Base-by-base conservation (phyloP, 2,329 filamentous ascomycete genomes). In the Nigrograna mackinnonii region DNA sequence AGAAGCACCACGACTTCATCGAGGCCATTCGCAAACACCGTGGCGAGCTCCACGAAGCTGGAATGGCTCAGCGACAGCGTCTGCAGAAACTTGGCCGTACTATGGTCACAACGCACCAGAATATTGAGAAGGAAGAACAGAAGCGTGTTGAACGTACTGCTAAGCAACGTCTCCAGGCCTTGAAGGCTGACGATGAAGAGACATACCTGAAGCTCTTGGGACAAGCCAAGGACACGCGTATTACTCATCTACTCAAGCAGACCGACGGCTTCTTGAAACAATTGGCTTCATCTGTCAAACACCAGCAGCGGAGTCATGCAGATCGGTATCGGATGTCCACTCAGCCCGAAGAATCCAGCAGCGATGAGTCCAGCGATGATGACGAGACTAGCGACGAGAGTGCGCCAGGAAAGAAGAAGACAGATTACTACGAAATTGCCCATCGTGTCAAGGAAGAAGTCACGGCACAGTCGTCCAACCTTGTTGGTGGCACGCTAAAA, bases 121-220 rank as follows among this genome's bases (percentile, higher is more conserved):
- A 92, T 67, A 97, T 99, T 67, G 94, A 99, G 70, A 96, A 96
- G 74, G 94, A 99, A 77, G 94, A 99, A 74, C 92, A 97, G 79
- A 97, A 96, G 77, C 89, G 94, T 50, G 88, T 99, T 54, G 94
- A 99, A 75, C 83, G 94, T 52, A 99, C 92, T 7, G 94, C 94
- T 52, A 99, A 99, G 79, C 94, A 99, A 72, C 94, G 94, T 96
- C 85, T 99, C 54, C 92, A 97, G 71, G 94, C 94, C 48, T 80
- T 99, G 68, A 97, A 96, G 75, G 92, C 94, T 60, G 95, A 99
- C 84, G 94, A 99, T 69, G 94, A 99, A 75, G 94, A 97, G 74
- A 95, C 94, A 1, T 99, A 99, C 68, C 83, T 99, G 72, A 96
- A 96, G 72, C 80, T 99, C 64, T 86, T 99, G 60, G 94, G 95